Conservation (phyloP, 352 stramenopile species). For the Thalassiosira delicatula region DNA sequence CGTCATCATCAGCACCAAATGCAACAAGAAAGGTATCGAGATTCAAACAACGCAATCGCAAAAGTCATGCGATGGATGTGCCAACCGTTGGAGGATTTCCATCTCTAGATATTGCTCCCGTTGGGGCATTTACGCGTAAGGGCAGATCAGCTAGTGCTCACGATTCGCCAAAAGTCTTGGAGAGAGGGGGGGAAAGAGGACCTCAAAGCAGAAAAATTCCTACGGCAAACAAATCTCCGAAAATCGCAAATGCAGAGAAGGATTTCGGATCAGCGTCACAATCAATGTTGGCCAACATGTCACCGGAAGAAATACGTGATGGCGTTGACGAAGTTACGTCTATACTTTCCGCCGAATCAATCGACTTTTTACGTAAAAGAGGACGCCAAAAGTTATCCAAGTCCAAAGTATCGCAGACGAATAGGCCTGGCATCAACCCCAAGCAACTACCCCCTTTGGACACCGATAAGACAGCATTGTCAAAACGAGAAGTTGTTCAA, state of each 20-base stretch:
- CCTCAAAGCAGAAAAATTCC: slow-evolving; percentile 18
- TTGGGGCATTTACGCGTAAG: slow-evolving; percentile 64
- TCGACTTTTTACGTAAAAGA: slow-evolving; percentile 72
- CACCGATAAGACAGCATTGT: neutral
- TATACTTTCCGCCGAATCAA: slow-evolving; percentile 71
- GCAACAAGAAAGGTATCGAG: slow-evolving; percentile 43
- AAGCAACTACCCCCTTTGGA: neutral
- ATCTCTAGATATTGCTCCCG: slow-evolving; percentile 64
- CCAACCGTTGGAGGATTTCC: slow-evolving; percentile 66
- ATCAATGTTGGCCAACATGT: slow-evolving; percentile 75
- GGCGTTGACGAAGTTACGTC: slow-evolving; percentile 67
- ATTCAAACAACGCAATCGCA: slow-evolving; percentile 63
- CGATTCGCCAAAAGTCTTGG: slow-evolving; percentile 16
- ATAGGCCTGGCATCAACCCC: neutral
- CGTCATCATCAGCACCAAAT: slow-evolving; percentile 21
- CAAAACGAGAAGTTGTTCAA: slow-evolving; percentile 38
- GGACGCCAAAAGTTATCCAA: slow-evolving; percentile 41
- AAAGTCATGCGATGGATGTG: slow-evolving; percentile 16
- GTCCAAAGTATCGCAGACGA: slow-evolving; percentile 18
- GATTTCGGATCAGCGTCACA: slow-evolving; percentile 41
- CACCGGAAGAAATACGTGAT: slow-evolving; percentile 71
- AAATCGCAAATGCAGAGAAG: slow-evolving; percentile 12
- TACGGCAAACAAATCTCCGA: slow-evolving; percentile 4
- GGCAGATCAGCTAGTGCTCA: slow-evolving; percentile 28
- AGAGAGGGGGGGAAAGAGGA: slow-evolving; percentile 14